phyloP scores from a whole-genome alignment of 2,329 filamentous ascomycete genomes.

The Colletotrichum tanaceti region DNA sequence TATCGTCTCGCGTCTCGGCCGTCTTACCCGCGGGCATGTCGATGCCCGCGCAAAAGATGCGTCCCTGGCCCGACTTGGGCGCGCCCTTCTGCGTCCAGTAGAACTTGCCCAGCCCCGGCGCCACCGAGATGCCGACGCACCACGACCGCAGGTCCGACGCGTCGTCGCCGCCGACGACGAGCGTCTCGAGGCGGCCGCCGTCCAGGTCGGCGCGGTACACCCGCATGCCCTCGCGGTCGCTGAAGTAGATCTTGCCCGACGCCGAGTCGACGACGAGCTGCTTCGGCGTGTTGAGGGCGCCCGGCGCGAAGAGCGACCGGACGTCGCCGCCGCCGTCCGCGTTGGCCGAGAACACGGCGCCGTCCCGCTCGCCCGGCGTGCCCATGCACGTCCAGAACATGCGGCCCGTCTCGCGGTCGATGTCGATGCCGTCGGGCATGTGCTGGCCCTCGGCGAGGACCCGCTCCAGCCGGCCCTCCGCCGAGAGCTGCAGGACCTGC shows the following conservation, averaged over 20 bases:
- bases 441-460: conserved; percentile 44
- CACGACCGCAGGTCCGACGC: conserved; percentile 54
- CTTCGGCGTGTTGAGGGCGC: conserved; percentile 62
- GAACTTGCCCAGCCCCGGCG: conserved; percentile 55
- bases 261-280: conserved; percentile 52
- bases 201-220: conserved; percentile 55
- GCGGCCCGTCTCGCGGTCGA: conserved; percentile 48
- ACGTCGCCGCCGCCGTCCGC: conserved; percentile 62
- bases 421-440: conserved; percentile 59
- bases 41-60: conserved; percentile 63
- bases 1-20: conserved; percentile 53
- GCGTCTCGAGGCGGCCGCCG: conserved; percentile 52
- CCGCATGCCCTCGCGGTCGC: conserved; percentile 57
- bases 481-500: conserved; percentile 39
- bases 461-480: conserved; percentile 42
- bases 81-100: conserved; percentile 72
- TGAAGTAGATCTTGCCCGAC: conserved; percentile 54
- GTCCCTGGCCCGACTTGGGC: conserved; percentile 61
- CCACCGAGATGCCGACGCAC: conserved; percentile 68
- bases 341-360: conserved; percentile 57
- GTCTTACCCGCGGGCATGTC: conserved; percentile 50
- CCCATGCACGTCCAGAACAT: conserved; percentile 67
- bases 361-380: conserved; percentile 52
- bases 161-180: conserved; percentile 53
- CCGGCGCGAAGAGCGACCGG: conserved; percentile 55